Base-by-base conservation (phyloP, 1,139 yeast genomes). In the Zygotorulaspora mrakii region DNA sequence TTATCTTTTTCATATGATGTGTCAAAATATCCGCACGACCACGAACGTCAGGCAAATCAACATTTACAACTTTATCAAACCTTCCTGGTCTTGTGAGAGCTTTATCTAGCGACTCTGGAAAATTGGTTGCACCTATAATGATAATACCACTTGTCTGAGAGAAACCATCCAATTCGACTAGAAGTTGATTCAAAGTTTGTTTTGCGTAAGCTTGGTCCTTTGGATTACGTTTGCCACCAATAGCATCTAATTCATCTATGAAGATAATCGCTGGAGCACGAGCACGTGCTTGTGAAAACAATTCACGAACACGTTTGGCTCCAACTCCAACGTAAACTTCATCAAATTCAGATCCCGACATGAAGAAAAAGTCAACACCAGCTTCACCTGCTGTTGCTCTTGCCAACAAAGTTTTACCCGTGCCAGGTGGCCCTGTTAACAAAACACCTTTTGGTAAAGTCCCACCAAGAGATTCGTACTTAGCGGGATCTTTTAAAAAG, bases 351-450 rank as follows among this genome's bases (percentile, higher is more conserved):
- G 96, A 87, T 36, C 98, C 99, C 3, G 95, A 84, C 97, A 91
- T 89, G 66, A 89, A 91, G 66, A 91, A 91, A 61, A 94, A 94
- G 20, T 97, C 98, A 21, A 91, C 98, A 35, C 96, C 98, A 2
- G 99, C 98, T 66, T 94, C 98, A 46, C 98, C 98, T 8, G 99
- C 99, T 27, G 96, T 94, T 13, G 99, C 98, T 54, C 98, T 77
- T 1, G 98, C 98, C 48, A 94, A 74, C 49, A 94, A 70, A 1
- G 99, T 94, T 65, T 94, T 94, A 76, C 99, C 99, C 5, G 99
- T 94, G 67, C 99, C 99, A 27, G 99, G 99, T 27, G 99, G 99
- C 33, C 99, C 99, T 5, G 98, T 91, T 49, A 94, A 71, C 43
- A 94, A 69, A 4, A 94, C 95, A 70, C 99, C 99, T 64, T 89